Conservation (phyloP, 306 rosid genomes). For the Fragaria iinumae region DNA sequence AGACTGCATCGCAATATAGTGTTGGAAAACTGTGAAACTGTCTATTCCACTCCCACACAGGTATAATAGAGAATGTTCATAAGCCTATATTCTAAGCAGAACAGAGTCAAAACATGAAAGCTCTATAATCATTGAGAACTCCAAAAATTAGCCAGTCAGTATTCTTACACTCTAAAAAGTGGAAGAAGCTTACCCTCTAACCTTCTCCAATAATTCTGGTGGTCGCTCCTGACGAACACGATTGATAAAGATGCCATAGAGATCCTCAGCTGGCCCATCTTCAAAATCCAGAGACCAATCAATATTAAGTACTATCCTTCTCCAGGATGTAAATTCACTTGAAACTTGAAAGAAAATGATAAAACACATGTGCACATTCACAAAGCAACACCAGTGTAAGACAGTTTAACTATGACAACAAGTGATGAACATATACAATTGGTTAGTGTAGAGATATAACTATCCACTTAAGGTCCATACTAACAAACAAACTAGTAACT, state of each 20-base stretch:
- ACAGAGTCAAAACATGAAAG: background rate
- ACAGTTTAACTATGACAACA: background rate
- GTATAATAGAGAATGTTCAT: background rate
- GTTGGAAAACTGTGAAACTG: background rate
- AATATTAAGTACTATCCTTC: background rate
- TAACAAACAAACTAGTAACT: background rate
- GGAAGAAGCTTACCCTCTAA: constrained; percentile 80
- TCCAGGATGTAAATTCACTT: background rate
- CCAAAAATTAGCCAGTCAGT: background rate
- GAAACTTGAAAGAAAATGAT: background rate
- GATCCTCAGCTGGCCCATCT: constrained; percentile 98
- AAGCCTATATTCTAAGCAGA: background rate
- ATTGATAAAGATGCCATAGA: constrained; percentile 86
- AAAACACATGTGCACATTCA: background rate
- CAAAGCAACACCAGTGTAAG: background rate
- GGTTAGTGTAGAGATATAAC: background rate
- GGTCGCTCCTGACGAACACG: constrained; percentile 92
- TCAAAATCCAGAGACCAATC: constrained; percentile 23
- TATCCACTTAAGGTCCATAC: background rate
- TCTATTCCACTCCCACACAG: background rate
- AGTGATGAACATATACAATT: background rate
- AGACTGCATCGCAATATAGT: constrained; percentile 55
- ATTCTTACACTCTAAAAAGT: constrained; percentile 7
- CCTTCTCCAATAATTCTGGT: constrained; percentile 65
- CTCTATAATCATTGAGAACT: background rate